Conservation (phyloP, 1,284 basidiomycete genomes). For the Singerocomus inundabilis region DNA sequence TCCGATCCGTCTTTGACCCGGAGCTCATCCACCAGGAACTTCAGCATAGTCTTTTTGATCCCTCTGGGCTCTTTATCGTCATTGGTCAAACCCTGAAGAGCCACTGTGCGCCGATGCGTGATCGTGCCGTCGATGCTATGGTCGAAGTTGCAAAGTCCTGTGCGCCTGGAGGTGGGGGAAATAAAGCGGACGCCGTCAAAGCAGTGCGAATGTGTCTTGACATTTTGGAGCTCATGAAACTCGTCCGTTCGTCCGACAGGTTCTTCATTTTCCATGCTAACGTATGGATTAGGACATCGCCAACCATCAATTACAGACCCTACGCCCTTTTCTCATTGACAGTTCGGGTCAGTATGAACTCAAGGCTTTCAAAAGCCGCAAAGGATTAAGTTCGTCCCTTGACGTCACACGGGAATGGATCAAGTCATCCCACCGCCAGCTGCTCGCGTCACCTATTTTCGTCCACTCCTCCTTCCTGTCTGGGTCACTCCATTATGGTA, state of each 20-base stretch:
- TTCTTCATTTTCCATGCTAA: conserved; percentile 15
- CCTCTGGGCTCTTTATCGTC: conserved; percentile 74
- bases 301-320: conserved; percentile 89
- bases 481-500: conserved; percentile 39
- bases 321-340: conserved; percentile 82
- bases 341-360: conserved; percentile 82
- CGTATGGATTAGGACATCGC: conserved; percentile 75
- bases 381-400: conserved; percentile 49
- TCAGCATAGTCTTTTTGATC: conserved; percentile 76
- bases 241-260: conserved; percentile 53
- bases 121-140: conserved; percentile 83
- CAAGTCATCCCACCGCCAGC: conserved; percentile 39
- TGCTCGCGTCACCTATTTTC: conserved; percentile 39
- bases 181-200: conserved; percentile 63
- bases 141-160: conserved; percentile 64
- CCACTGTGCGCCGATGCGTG: conserved; percentile 92
- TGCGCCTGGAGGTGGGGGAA: conserved; percentile 51
- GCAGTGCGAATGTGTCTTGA: conserved; percentile 87
- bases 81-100: conserved; percentile 84
- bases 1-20: conserved; percentile 66
- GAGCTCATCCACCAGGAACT: conserved; percentile 81
- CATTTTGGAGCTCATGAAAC: conserved; percentile 92
- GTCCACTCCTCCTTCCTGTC: conserved; percentile 42
- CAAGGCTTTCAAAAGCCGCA: conserved; percentile 67
- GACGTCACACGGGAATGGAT: conserved; percentile 67